These are phyloP conservation scores for Pleurotus ostreatus DNA, from an alignment of 768 basidiomycete genomes.

Conservation along the genomic window DNA sequence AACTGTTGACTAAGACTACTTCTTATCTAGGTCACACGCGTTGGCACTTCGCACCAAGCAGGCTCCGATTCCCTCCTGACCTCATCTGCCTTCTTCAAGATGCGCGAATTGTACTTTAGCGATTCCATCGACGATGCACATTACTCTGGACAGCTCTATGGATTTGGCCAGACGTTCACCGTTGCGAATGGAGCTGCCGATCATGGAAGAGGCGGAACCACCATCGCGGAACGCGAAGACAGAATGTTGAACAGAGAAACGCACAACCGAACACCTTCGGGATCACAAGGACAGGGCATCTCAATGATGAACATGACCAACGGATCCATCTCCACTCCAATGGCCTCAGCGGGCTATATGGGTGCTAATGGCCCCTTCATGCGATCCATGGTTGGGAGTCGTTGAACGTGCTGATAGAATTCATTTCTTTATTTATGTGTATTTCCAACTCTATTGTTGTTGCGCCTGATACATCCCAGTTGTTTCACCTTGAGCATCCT, in stretches of 20 bases:
- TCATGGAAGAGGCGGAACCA: constrained; percentile 64
- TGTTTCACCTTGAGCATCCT: too few relatives aligned
- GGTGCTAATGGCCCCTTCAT: constrained; percentile 58
- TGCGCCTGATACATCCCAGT: too few relatives aligned
- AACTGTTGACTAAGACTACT: not conserved
- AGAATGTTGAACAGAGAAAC: constrained; percentile 46
- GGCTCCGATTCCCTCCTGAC: constrained; percentile 97
- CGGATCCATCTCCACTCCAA: constrained; percentile 36
- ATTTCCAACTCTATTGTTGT: not conserved
- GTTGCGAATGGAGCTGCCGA: constrained; percentile 64
- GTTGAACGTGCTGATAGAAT: constrained; percentile 21
- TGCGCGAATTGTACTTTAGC: constrained; percentile 88
- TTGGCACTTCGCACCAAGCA: constrained; percentile 79
- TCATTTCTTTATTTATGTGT: not conserved
- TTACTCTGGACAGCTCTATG: constrained; percentile 81
- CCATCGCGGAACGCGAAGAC: constrained; percentile 81
- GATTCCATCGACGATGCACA: constrained; percentile 82
- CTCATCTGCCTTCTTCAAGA: constrained; percentile 92
- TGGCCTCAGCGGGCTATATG: constrained; percentile 55
- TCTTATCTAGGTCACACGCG: constrained; percentile 70
- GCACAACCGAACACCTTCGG: constrained; percentile 57
- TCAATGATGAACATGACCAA: constrained; percentile 35
- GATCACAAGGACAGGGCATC: constrained; percentile 29
- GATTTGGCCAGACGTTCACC: constrained; percentile 77
- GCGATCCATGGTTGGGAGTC: constrained; percentile 53